A percentile compares a stretch with the other conserved stretches of the same genome.
Conservation (phyloP, 768 basidiomycete species). For the Rhodotorula toruloides region DNA sequence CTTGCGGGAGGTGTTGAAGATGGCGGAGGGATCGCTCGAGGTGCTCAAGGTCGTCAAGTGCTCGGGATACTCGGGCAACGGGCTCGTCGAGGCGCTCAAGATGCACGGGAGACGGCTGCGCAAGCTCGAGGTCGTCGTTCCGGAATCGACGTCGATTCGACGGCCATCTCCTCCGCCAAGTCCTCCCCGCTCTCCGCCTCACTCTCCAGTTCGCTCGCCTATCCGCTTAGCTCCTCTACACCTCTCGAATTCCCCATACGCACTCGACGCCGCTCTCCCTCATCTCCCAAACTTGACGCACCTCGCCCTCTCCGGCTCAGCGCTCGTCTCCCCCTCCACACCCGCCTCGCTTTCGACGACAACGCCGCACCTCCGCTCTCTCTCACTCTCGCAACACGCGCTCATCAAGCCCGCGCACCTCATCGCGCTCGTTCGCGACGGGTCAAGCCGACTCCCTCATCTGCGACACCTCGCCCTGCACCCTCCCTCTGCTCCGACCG, state of each 20-base stretch:
- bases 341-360: background rate
- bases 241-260: background rate
- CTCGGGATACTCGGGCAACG: background rate
- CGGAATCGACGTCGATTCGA: background rate
- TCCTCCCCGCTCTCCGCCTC: background rate
- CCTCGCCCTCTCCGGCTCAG: background rate
- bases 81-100: background rate
- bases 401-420: background rate
- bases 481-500: background rate
- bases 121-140: background rate
- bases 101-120: background rate
- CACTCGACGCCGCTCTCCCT: conserved; percentile 10
- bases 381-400: background rate
- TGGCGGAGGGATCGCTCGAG: background rate
- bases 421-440: background rate
- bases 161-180: background rate
- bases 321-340: background rate
- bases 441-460: background rate
- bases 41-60: background rate
- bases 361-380: background rate
- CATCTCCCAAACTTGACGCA: background rate
- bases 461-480: background rate
- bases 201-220: no score
- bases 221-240: background rate
- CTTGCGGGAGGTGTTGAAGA: background rate